phyloP scores from a whole-genome alignment of 2,329 filamentous ascomycete genomes.

The Scedosporium boydii region DNA sequence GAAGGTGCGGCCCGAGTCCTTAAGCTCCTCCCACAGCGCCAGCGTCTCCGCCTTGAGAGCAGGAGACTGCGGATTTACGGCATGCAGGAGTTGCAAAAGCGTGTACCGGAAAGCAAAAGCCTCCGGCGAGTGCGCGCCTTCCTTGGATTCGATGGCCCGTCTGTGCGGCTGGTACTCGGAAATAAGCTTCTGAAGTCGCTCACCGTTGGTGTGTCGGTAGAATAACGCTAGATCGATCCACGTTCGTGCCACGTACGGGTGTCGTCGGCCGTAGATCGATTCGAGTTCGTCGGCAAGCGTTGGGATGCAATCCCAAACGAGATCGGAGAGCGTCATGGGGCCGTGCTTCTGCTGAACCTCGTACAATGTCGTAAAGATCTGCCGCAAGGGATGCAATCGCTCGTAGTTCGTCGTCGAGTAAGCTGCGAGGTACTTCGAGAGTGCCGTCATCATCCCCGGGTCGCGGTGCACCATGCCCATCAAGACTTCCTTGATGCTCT shows the following conservation, averaged over 20 bases:
- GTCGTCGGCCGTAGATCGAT: slow-evolving; percentile 30
- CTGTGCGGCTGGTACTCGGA: slow-evolving; percentile 26
- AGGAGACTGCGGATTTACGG: slow-evolving; percentile 22
- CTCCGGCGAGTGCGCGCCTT: slow-evolving; percentile 23
- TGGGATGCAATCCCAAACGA: slow-evolving; percentile 30
- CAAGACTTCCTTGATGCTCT: slow-evolving; percentile 32
- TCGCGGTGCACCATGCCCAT: slow-evolving; percentile 34
- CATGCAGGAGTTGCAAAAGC: slow-evolving; percentile 29
- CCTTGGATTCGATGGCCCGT: slow-evolving; percentile 24
- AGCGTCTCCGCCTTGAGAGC: slow-evolving; percentile 24
- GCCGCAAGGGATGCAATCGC: slow-evolving; percentile 30
- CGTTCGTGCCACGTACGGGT: slow-evolving; percentile 32
- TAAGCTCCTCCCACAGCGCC: slow-evolving; percentile 27
- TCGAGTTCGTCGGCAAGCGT: slow-evolving; percentile 33
- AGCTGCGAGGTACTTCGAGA: slow-evolving; percentile 34
- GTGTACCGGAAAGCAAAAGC: slow-evolving; percentile 29
- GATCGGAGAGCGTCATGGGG: slow-evolving; percentile 29
- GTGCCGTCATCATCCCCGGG: slow-evolving; percentile 32
- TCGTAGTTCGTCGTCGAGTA: slow-evolving; percentile 34
- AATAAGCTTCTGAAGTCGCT: slow-evolving; percentile 26
- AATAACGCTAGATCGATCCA: slow-evolving; percentile 32
- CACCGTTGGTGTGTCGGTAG: slow-evolving; percentile 25
- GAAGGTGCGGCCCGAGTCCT: slow-evolving; percentile 24
- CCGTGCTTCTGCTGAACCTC: slow-evolving; percentile 36
- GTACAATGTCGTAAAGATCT: slow-evolving; percentile 32